phyloP scores from a whole-genome alignment of 2,329 filamentous ascomycete species.

The Pleomassaria siparia region DNA sequence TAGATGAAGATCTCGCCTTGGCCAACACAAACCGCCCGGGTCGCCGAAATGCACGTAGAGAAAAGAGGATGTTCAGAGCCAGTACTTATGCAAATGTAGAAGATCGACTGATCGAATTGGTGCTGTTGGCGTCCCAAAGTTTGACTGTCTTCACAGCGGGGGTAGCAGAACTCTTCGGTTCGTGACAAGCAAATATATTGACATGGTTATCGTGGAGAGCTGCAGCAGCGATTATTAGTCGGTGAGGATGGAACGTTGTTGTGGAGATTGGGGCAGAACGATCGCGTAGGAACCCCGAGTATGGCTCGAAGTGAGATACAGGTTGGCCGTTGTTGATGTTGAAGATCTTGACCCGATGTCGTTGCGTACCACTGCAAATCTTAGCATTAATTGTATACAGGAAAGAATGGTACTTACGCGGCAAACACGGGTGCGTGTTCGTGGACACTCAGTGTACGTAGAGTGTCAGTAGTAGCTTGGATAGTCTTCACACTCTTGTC shows the following conservation, averaged over 20 bases:
- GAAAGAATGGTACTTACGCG: slow-evolving; percentile 66
- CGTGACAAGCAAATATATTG: slow-evolving; percentile 70
- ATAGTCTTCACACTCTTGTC: slow-evolving; percentile 74
- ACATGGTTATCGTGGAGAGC: slow-evolving; percentile 86
- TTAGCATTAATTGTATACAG: slow-evolving; percentile 18
- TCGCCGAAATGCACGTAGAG: not conserved
- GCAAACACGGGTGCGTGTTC: slow-evolving; percentile 97
- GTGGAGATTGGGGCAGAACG: slow-evolving; percentile 80
- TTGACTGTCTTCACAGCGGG: slow-evolving; percentile 28
- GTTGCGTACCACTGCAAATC: slow-evolving; percentile 74
- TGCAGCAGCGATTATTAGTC: slow-evolving; percentile 85
- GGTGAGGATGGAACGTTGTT: slow-evolving; percentile 93
- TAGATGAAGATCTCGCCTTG: not conserved
- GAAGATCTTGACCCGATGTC: slow-evolving; percentile 87
- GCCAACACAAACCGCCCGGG: not conserved
- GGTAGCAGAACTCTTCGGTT: slow-evolving; percentile 22
- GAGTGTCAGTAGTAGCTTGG: slow-evolving; percentile 71
- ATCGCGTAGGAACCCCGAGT: slow-evolving; percentile 83
- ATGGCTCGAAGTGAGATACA: slow-evolving; percentile 83
- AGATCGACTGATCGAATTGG: slow-evolving; percentile 8
- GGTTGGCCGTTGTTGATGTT: slow-evolving; percentile 76
- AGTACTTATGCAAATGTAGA: slow-evolving; percentile 17
- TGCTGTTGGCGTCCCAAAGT: slow-evolving; percentile 35
- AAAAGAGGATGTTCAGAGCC: too few species aligned
- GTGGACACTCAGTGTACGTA: slow-evolving; percentile 87